Base-by-base conservation (phyloP, 179 eudicot species). In the Silene noctiflora region DNA sequence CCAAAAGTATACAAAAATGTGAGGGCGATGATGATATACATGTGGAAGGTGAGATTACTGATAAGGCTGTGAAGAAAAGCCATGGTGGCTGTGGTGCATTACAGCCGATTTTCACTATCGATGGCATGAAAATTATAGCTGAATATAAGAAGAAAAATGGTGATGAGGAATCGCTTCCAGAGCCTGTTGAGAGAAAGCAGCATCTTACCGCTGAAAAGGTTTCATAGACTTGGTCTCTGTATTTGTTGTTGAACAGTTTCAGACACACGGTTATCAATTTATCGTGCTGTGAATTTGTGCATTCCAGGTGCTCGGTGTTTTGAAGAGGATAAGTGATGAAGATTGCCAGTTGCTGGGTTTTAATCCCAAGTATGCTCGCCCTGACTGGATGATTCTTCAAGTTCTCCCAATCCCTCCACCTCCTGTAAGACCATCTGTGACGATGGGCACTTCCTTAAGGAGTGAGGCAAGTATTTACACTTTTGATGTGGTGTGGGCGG, bases 311-410 rank as follows among this genome's bases (percentile, higher is more conserved):
- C 90, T 94, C 16, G 87, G 88, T 79, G 95, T 96, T 71, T 80
- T 96, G 70, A 96, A 96, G 85, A 88, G 98, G 66, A 77, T 96
- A 64, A 91, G 91, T 86, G 99, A 96, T 80, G 99, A 96, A 77
- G 97, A 96, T 75, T 94, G 98, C 81, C 78, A 70, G 42, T 78
- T 88, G 78, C 80, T 96, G 77, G 99, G 99, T 46, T 88, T 96
- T 68, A 89, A 88, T 80, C 98, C 99, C 11, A 89, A 89, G 71
- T 96, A 83, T 87, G 99, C 99, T 48, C 98, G 99, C 69, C 99
- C 99, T 19, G 99, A 94, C 75, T 96, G 99, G 99, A 91, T 94
- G 99, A 94, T 96, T 80, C 89, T 96, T 69, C 99, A 96, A 88
- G 99, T 89, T 75, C 96, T 96, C 58, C 99, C 98, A 4, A 90